Evolutionary conservation across 2,329 filamentous ascomycete species (phyloP).

Genomic region (Fusarium nygamai): DNA sequence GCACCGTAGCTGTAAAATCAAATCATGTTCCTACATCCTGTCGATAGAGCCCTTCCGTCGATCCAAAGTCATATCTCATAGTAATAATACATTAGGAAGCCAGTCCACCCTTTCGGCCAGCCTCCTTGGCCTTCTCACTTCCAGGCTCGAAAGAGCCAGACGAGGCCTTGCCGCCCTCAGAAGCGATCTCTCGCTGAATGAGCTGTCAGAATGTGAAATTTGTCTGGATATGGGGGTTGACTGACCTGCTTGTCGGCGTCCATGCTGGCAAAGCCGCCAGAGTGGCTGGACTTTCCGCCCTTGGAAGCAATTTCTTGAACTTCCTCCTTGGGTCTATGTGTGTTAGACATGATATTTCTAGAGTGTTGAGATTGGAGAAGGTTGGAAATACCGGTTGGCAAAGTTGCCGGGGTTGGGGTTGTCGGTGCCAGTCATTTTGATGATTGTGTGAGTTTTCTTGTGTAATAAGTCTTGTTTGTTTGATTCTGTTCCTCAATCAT

Average conservation of each 20-base stretch:
- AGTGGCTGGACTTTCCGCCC: constrained; percentile 52
- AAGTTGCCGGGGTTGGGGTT: constrained; percentile 44
- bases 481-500: not conserved
- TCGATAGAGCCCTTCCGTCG: not conserved
- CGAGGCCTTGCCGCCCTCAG: constrained; percentile 63
- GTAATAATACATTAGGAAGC: constrained; percentile 2
- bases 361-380: rapidly evolving
- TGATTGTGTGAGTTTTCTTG: not conserved
- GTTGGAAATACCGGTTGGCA: constrained; percentile 37
- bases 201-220: not conserved
- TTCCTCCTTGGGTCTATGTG: constrained; percentile 53
- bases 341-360: not conserved
- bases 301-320: constrained; percentile 55
- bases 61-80: not conserved
- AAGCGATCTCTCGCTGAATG: constrained; percentile 60
- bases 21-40: not conserved
- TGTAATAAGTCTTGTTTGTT: not conserved
- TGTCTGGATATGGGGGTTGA: constrained; percentile 29
- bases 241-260: constrained; percentile 53
- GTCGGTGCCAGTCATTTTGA: constrained; percentile 36
- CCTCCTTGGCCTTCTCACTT: constrained; percentile 61
- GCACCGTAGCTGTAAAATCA: rapidly evolving
- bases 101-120: constrained; percentile 63
- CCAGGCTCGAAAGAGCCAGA: constrained; percentile 64
- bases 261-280: constrained; percentile 53